phyloP scores from a whole-genome alignment of 768 basidiomycete species.

The Termitomyces sp. region DNA sequence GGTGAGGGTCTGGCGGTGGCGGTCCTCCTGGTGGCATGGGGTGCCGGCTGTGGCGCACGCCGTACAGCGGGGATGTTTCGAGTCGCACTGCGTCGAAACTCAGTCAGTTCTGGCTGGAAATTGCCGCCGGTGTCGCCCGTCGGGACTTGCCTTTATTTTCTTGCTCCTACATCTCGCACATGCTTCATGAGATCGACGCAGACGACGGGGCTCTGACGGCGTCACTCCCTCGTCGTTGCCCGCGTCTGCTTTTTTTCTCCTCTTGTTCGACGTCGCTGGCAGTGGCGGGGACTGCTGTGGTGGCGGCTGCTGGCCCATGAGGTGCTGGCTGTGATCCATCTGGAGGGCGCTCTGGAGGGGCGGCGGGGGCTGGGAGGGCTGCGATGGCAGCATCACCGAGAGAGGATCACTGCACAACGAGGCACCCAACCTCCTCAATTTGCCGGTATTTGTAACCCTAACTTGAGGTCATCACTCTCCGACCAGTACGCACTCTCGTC shows the following conservation, averaged over 20 bases:
- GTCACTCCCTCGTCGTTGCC: constrained; percentile 49
- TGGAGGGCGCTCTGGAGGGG: constrained; percentile 59
- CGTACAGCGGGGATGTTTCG: constrained; percentile 82
- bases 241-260: constrained; percentile 53
- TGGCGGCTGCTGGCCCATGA: constrained; percentile 39
- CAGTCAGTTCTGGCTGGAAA: constrained; percentile 46
- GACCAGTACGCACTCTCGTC: constrained; percentile 1
- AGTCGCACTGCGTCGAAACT: constrained; percentile 66
- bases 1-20: constrained; percentile 82
- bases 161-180: constrained; percentile 92
- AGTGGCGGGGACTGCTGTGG: constrained; percentile 18
- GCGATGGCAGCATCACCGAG: constrained; percentile 28
- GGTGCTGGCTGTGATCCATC: constrained; percentile 61
- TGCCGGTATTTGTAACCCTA: constrained; percentile 30
- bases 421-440: constrained; percentile 28
- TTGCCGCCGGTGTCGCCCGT: constrained; percentile 79
- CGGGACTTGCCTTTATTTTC: constrained; percentile 88
- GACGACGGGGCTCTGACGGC: constrained; percentile 69
- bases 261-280: constrained; percentile 35
- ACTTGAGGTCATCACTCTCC: constrained; percentile 16
- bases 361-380: constrained; percentile 29
- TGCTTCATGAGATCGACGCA: constrained; percentile 87
- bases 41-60: constrained; percentile 80
- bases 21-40: constrained; percentile 81
- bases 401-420: constrained; percentile 26